Evolutionary conservation across 2,329 filamentous ascomycete genomes (phyloP).

Genomic region (Aspergillus neoniger): DNA sequence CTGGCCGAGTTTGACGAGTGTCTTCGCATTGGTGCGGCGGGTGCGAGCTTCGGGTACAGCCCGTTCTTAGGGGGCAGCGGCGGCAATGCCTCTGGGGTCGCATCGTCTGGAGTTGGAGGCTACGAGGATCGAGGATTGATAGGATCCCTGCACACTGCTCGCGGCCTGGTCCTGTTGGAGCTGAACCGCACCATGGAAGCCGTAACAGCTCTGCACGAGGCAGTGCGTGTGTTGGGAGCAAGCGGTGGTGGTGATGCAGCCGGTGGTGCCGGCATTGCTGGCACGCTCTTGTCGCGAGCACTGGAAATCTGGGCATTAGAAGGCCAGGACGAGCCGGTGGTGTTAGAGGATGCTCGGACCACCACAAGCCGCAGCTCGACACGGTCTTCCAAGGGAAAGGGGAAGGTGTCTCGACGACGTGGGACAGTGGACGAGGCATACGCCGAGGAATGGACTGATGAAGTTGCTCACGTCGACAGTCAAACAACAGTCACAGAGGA

Average conservation of each 20-base stretch:
- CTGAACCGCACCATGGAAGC: constrained; percentile 74
- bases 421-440: constrained; percentile 25
- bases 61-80: constrained; percentile 55
- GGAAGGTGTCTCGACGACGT: constrained; percentile 27
- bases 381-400: constrained; percentile 31
- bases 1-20: constrained; percentile 85
- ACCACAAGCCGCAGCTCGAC: constrained; percentile 24
- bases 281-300: constrained; percentile 47
- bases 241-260: constrained; percentile 50
- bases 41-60: constrained; percentile 75
- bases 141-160: constrained; percentile 50
- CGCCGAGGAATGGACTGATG: constrained; percentile 40
- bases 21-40: constrained; percentile 72
- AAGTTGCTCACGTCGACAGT: constrained; percentile 34
- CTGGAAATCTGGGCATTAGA: constrained; percentile 51
- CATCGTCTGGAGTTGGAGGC: constrained; percentile 45
- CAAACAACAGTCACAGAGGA: constrained; percentile 14
- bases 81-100: constrained; percentile 36
- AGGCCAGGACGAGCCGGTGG: constrained; percentile 30
- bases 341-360: constrained; percentile 20
- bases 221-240: constrained; percentile 48
- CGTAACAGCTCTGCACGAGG: constrained; percentile 77
- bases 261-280: constrained; percentile 50
- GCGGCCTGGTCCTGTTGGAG: constrained; percentile 82
- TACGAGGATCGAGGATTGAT: constrained; percentile 51